Evolutionary conservation across 1,139 yeast species (phyloP).

Genomic region (Meyerozyma carpophila): DNA sequence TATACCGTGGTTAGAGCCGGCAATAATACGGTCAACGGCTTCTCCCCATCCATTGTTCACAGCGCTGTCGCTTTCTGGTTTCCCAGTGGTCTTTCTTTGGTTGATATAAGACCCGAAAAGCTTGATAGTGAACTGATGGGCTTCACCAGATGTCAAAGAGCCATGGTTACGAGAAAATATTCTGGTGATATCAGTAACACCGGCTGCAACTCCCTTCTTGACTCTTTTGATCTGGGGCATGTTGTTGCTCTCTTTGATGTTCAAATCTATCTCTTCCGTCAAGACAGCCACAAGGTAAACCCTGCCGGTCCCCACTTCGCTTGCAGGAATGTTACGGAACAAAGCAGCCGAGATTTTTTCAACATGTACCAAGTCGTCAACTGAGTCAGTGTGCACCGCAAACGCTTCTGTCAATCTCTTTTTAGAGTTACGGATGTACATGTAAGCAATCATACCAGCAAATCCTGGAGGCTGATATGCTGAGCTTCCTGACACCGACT

Average conservation of each 20-base stretch:
- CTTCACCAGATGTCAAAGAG: slow-evolving; percentile 52
- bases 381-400: slow-evolving; percentile 58
- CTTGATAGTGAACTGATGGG: slow-evolving; percentile 68
- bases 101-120: slow-evolving; percentile 65
- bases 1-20: slow-evolving; percentile 73
- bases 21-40: slow-evolving; percentile 68
- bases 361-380: slow-evolving; percentile 53
- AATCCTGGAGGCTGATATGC: slow-evolving; percentile 63
- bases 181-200: slow-evolving; percentile 81
- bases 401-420: slow-evolving; percentile 76
- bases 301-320: slow-evolving; percentile 56
- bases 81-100: slow-evolving; percentile 16
- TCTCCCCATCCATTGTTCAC: slow-evolving; percentile 87
- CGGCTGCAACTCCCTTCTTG: slow-evolving; percentile 82
- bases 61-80: slow-evolving; percentile 10
- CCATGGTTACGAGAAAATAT: slow-evolving; percentile 66
- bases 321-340: slow-evolving; percentile 72
- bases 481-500: slow-evolving; percentile 61
- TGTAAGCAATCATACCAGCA: slow-evolving; percentile 65
- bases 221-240: slow-evolving; percentile 36
- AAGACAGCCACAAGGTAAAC: slow-evolving; percentile 65
- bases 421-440: slow-evolving; percentile 63
- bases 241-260: slow-evolving; percentile 17
- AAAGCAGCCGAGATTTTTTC: slow-evolving; percentile 75
- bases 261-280: slow-evolving; percentile 52